Evolutionary conservation across 1,284 basidiomycete genomes (phyloP).

Genomic region (Tylopilus orsonianus): DNA sequence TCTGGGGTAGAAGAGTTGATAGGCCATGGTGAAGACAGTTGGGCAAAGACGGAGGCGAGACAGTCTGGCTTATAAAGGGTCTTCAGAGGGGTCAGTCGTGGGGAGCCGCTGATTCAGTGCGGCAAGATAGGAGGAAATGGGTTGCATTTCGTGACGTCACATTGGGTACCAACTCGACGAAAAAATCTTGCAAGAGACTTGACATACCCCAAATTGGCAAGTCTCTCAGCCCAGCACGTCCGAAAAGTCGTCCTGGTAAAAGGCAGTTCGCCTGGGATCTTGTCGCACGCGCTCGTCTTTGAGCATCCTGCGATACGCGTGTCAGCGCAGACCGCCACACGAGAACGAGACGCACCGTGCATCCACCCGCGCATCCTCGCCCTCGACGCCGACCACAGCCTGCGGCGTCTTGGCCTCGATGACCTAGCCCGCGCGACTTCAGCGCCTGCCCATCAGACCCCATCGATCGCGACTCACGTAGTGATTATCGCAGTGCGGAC

Average conservation of each 20-base stretch:
- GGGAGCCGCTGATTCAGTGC: constrained; percentile 19
- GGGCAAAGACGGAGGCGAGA: neutral
- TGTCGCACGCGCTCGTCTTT: constrained; percentile 67
- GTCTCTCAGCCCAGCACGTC: constrained; percentile 11
- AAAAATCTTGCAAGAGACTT: neutral
- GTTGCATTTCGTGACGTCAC: constrained; percentile 25
- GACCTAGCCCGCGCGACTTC: constrained; percentile 52
- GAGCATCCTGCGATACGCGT: constrained; percentile 50
- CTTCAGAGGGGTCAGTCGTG: constrained; percentile 6
- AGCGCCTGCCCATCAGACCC: neutral
- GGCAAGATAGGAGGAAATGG: constrained; percentile 18
- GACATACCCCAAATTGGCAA: constrained; percentile 22
- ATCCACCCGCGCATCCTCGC: constrained; percentile 88
- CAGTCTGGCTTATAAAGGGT: constrained; percentile 14
- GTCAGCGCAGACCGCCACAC: neutral
- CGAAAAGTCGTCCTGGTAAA: constrained; percentile 38
- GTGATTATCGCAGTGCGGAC: constrained; percentile 97
- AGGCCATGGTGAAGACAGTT: constrained; percentile 17
- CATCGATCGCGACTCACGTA: constrained; percentile 63
- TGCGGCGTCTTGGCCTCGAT: constrained; percentile 92
- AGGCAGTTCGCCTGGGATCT: constrained; percentile 50
- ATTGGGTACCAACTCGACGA: neutral
- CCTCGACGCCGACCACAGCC: constrained; percentile 82
- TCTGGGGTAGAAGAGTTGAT: constrained; percentile 9
- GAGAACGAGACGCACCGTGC: constrained; percentile 54